Percentiles rank a stretch among this genome's conserved stretches.
phyloP scores from a whole-genome alignment of 2,329 filamentous ascomycete species.

The Cytospora mali region DNA sequence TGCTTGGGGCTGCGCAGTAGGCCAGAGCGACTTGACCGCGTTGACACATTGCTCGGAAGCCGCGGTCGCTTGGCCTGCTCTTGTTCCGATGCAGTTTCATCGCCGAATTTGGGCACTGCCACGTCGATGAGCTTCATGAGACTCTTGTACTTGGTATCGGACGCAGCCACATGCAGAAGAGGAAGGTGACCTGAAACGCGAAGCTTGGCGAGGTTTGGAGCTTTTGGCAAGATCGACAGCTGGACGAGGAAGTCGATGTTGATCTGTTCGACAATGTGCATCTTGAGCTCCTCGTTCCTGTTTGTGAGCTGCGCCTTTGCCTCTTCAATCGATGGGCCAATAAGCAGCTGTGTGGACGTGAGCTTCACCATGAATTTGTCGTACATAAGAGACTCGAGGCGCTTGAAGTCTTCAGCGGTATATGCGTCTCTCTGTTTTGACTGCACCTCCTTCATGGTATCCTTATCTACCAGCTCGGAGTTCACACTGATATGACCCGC shows the following conservation, averaged over 20 bases:
- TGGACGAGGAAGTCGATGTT: conserved; percentile 98
- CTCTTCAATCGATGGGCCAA: conserved; percentile 88
- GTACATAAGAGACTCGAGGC: conserved; percentile 92
- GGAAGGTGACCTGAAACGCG: conserved; percentile 90
- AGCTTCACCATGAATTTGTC: conserved; percentile 94
- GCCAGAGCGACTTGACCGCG: conserved; percentile 23
- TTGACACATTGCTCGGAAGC: conserved; percentile 49
- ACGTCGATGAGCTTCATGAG: conserved; percentile 96
- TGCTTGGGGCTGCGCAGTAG: conserved; percentile 38
- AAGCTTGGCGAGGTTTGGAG: conserved; percentile 88
- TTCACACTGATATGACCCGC: conserved; percentile 94
- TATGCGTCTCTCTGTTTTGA: conserved; percentile 87
- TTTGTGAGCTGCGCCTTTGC: conserved; percentile 80
- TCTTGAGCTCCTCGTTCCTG: conserved; percentile 67
- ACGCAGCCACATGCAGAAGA: conserved; percentile 86
- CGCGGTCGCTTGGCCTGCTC: conserved; percentile 48
- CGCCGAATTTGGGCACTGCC: conserved; percentile 77
- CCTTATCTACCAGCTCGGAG: conserved; percentile 89
- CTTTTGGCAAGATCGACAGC: conserved; percentile 94
- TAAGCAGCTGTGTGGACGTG: conserved; percentile 91
- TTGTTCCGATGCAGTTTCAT: conserved; percentile 49
- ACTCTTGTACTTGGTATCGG: conserved; percentile 95
- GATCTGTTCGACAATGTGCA: conserved; percentile 94
- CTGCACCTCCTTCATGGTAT: conserved; percentile 87
- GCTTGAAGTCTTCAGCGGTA: conserved; percentile 84